Percentiles rank a stretch among this genome's conserved stretches.
These are phyloP conservation scores for Castanea sativa DNA, from an alignment of 306 rosid genomes.

Conservation along the genomic window DNA sequence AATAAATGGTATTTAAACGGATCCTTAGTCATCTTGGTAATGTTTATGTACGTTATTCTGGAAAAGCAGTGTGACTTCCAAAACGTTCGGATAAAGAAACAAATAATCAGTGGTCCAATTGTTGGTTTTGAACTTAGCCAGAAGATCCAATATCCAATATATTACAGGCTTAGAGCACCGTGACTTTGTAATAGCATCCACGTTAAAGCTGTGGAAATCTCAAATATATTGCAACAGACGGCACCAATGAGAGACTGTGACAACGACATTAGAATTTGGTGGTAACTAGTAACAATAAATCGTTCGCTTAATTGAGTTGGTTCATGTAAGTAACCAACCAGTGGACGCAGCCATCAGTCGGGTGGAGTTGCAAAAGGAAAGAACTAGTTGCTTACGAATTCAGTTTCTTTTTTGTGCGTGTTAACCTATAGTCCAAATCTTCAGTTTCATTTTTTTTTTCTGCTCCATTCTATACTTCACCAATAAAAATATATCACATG, in stretches of 20 bases:
- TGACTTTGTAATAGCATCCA: background rate
- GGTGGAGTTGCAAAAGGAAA: background rate
- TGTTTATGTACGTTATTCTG: no score
- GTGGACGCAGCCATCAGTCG: background rate
- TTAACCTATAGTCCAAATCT: no score
- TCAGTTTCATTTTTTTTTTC: no score
- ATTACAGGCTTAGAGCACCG: background rate
- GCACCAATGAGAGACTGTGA: background rate
- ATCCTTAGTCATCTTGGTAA: no score
- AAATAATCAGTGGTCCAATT: no score
- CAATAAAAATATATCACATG: no score
- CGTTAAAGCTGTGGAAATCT: background rate
- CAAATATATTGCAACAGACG: background rate
- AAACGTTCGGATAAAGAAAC: no score
- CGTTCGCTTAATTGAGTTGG: background rate
- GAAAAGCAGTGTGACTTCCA: no score
- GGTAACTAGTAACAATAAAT: background rate
- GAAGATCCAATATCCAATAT: background rate
- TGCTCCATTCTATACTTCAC: accelerated
- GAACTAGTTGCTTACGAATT: no score
- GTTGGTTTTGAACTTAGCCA: no score
- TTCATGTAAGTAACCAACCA: background rate
- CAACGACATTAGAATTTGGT: background rate
- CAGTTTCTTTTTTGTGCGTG: no score
- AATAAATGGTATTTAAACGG: no score